Conservation (phyloP, 495 filamentous ascomycete species). For the Annulohypoxylon maeteangense region DNA sequence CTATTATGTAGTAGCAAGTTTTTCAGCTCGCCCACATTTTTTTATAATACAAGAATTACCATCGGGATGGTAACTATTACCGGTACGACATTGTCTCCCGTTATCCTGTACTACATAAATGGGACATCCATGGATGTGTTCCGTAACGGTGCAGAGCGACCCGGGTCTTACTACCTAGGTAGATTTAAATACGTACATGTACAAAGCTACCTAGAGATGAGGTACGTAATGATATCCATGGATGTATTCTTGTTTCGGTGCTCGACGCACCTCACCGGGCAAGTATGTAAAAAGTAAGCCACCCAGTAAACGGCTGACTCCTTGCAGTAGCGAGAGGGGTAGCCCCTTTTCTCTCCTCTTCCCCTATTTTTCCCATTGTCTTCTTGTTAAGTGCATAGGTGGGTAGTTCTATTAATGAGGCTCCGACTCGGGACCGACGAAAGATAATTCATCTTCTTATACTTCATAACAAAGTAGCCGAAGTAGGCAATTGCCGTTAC, state of each 20-base stretch:
- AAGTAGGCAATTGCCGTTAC: background rate
- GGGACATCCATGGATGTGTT: background rate
- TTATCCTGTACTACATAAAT: slow-evolving; percentile 1
- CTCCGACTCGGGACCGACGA: background rate
- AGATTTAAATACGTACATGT: background rate
- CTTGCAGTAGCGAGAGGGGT: slow-evolving; percentile 2
- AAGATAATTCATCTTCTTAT: background rate
- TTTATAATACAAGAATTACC: slow-evolving; percentile 2
- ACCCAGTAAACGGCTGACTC: background rate
- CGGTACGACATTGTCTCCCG: slow-evolving; percentile 32
- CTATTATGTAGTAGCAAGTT: background rate
- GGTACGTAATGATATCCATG: too few relatives aligned
- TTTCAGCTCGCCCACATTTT: slow-evolving; percentile 22
- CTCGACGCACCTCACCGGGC: background rate
- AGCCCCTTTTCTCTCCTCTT: background rate
- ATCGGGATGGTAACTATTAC: slow-evolving; percentile 35
- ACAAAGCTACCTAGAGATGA: too few relatives aligned
- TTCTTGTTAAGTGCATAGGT: background rate
- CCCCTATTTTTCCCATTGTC: background rate
- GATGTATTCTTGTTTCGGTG: background rate
- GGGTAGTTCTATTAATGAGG: too few relatives aligned
- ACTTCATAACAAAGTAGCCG: background rate
- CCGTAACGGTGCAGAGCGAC: background rate
- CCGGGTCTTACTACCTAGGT: background rate
- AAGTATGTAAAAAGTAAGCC: background rate